Base-by-base conservation (phyloP, 2,329 filamentous ascomycete species). In the Akanthomyces lecanii region DNA sequence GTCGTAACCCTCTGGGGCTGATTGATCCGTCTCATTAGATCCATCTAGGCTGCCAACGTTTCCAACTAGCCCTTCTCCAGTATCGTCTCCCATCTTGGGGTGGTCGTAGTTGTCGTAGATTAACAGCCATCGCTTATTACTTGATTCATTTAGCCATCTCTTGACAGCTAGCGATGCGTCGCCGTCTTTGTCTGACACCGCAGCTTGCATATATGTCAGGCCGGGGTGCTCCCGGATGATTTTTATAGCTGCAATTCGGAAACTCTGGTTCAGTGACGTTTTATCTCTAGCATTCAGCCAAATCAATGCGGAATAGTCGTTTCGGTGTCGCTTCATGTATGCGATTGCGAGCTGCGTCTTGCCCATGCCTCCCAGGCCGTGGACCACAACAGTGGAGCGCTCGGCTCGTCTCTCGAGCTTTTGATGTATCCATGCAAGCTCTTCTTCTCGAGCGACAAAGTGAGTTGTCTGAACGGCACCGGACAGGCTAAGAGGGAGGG, bases 41-140 rank as follows among this genome's bases (percentile, higher is more conserved):
- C 8, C 3, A 21, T 16, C 58, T 23, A 3, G 21, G 14, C 44
- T 61, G 23, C 18, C 12, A 33, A 12, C 36, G n/a, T 21, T 16
- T 52, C 38, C 33, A 23, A 53, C 38, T 40, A n/a, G 44, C 48
- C 8, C 4, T 14, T 44, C 42, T 3, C 30, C 4, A 10, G 8
- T 16, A 73, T 64, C 5, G 51, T 58, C 58, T 36, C 65, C 38
- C 21, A 73, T 52, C 50, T 70, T 71, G 4, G 74, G 76, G 47
- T 77, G 73, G 62, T 80, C 73, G 60, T 77, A 77, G 58, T 80
- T 79, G 61, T 79, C 74, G 60, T 71, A 79, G 16, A 78, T 63
- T 3, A 79, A n/a, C 8, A 80, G 69, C 77, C 74, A 80, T 3
- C 65, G 65, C 18, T 66, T 69, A 60, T 80, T 80, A 5, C 64